Percentiles rank a stretch among this genome's conserved stretches.
phyloP scores from a whole-genome alignment of 306 rosid genomes.

The Vigna trinervia region DNA sequence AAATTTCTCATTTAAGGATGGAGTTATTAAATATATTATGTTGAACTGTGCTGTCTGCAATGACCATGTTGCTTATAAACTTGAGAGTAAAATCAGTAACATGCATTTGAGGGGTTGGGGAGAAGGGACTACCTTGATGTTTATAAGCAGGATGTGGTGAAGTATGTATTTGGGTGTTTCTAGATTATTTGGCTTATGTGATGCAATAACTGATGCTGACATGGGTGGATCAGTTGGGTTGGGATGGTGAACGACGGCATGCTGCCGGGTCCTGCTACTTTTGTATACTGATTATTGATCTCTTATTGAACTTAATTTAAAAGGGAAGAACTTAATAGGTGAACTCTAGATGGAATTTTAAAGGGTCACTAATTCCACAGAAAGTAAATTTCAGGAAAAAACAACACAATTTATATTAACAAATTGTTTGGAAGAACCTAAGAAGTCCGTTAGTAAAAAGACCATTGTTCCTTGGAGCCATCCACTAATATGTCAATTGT shows the following conservation, averaged over 20 bases:
- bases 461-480: slow-evolving; percentile 16
- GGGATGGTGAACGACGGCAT: neutral
- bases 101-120: neutral
- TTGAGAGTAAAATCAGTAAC: too few relatives aligned
- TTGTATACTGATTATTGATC: slow-evolving; percentile 13
- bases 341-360: slow-evolving; percentile 1
- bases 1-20: neutral
- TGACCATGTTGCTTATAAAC: neutral
- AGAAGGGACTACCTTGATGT: neutral
- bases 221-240: neutral
- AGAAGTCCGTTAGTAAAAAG: slow-evolving; percentile 3
- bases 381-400: slow-evolving; percentile 18
- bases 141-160: neutral
- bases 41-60: neutral
- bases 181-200: neutral
- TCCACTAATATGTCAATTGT: neutral
- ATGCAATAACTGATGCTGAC: neutral
- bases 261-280: neutral
- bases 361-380: neutral
- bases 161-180: neutral
- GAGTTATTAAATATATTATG: neutral
- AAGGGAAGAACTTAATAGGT: slow-evolving; percentile 26
- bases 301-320: neutral
- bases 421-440: slow-evolving; percentile 19
- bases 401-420: neutral